Conservation (phyloP, 768 basidiomycete genomes). For the Stropharia rugosoannulata region DNA sequence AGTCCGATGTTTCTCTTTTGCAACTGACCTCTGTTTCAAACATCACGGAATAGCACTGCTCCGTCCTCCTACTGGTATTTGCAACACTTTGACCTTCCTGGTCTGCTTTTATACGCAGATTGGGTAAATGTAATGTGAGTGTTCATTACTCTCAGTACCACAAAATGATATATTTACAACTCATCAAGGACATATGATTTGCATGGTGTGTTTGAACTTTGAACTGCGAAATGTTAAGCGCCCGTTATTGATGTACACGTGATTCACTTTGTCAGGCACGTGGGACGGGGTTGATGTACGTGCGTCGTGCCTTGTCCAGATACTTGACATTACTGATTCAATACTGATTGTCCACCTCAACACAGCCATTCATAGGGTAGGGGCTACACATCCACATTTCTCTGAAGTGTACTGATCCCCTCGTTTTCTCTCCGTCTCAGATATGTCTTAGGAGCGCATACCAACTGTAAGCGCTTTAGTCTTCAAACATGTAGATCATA, state of each 20-base stretch:
- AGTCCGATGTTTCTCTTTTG: not conserved
- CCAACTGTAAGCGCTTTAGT: conserved; percentile 8
- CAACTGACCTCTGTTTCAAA: not conserved
- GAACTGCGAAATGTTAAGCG: not conserved
- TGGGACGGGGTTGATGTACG: conserved; percentile 21
- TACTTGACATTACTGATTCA: too few species aligned
- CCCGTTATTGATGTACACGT: not conserved
- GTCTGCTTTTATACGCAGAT: conserved; percentile 17
- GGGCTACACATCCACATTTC: not conserved
- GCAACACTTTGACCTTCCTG: conserved; percentile 27
- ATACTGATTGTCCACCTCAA: too few species aligned
- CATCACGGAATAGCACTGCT: conserved; percentile 12
- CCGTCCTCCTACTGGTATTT: conserved; percentile 29
- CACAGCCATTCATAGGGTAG: conserved; percentile 10
- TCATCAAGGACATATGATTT: conserved; percentile 24
- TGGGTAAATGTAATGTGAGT: conserved; percentile 16
- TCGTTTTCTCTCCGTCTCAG: conserved; percentile 6
- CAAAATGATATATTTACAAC: not conserved
- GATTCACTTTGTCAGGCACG: conserved; percentile 7
- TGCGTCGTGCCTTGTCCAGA: not conserved
- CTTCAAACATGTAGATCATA: too few species aligned
- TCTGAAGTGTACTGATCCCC: too few species aligned
- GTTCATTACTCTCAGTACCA: not conserved
- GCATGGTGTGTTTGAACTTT: conserved; percentile 15
- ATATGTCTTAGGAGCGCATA: conserved; percentile 16